Evolutionary conservation across 495 filamentous ascomycete genomes (phyloP).

Genomic region (Evernia prunastri): DNA sequence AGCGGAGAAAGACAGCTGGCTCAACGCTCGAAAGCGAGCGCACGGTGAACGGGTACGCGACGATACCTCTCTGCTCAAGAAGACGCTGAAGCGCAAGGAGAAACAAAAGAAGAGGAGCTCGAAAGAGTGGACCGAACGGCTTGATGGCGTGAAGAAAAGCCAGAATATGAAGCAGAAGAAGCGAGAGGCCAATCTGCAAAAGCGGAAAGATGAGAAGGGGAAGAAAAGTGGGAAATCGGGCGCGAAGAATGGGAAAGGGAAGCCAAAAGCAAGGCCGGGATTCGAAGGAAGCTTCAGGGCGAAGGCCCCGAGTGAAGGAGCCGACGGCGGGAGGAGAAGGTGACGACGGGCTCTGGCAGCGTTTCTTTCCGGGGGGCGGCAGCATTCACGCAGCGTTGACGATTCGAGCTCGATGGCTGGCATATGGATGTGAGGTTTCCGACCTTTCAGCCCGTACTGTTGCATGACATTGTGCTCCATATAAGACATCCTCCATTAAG

Average conservation of each 20-base stretch:
- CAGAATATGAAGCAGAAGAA: conserved; percentile 78
- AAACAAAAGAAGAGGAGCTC: conserved; percentile 82
- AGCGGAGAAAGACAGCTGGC: conserved; percentile 88
- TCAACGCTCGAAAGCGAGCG: conserved; percentile 81
- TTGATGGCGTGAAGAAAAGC: conserved; percentile 65
- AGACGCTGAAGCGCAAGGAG: conserved; percentile 90
- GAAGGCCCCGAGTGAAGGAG: conserved; percentile 29
- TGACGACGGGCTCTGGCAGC: conserved; percentile 36
- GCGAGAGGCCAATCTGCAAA: conserved; percentile 79
- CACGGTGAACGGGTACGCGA: conserved; percentile 89
- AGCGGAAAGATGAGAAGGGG: conserved; percentile 67
- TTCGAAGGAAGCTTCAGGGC: conserved; percentile 88
- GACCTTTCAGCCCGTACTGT: too few species aligned
- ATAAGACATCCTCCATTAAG: too few species aligned
- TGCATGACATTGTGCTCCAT: too few species aligned
- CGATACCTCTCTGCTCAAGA: conserved; percentile 82
- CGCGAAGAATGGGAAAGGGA: conserved; percentile 52
- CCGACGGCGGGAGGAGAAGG: conserved; percentile 14
- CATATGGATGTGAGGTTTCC: too few species aligned
- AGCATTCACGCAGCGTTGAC: background rate
- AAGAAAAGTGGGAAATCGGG: conserved; percentile 50
- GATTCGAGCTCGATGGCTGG: background rate
- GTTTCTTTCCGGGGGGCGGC: background rate
- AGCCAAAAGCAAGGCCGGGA: conserved; percentile 63
- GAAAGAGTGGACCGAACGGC: conserved; percentile 79